Conservation (phyloP, 192 early-diverging fungal species). For the Coemansia sp. region DNA sequence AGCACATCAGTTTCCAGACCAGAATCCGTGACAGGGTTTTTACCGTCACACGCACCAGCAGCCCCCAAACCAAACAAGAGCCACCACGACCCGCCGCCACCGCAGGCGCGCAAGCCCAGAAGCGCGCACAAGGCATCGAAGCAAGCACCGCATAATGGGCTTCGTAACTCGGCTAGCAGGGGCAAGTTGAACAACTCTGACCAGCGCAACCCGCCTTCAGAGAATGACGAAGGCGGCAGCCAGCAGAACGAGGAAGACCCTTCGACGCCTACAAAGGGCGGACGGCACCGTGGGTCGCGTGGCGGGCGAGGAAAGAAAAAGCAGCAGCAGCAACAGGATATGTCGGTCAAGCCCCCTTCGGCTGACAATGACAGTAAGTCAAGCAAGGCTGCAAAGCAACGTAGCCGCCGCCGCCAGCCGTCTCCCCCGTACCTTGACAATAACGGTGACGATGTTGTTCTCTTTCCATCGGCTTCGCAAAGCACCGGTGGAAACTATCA, state of each 20-base stretch:
- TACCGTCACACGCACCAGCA: conserved; percentile 7
- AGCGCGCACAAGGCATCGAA: neutral
- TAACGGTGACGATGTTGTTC: conserved; percentile 1
- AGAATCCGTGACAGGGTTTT: conserved; percentile 12
- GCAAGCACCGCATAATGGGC: neutral
- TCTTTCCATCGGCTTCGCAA: conserved; percentile 7
- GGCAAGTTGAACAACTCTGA: conserved; percentile 47
- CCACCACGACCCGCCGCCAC: neutral
- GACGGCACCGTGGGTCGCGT: conserved; percentile 1
- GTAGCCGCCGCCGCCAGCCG: conserved; percentile 20
- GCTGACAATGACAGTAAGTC: conserved; percentile 2
- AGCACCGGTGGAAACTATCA: neutral
- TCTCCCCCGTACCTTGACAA: conserved; percentile 8
- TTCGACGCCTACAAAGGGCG: conserved; percentile 22
- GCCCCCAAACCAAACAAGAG: conserved; percentile 9
- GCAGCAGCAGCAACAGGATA: conserved; percentile 11
- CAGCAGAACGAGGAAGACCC: neutral
- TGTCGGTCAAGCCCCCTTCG: neutral
- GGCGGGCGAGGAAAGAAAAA: conserved; percentile 7
- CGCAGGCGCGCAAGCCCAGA: neutral
- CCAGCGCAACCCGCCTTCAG: conserved; percentile 11
- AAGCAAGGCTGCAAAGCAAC: neutral
- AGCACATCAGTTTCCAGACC: conserved; percentile 13
- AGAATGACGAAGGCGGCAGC: neutral
- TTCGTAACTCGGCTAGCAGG: conserved; percentile 10